A percentile compares a stretch with the other conserved stretches of the same genome.
Conservation (phyloP, 139 green algal species). For the Chlorella sorokiniana region DNA sequence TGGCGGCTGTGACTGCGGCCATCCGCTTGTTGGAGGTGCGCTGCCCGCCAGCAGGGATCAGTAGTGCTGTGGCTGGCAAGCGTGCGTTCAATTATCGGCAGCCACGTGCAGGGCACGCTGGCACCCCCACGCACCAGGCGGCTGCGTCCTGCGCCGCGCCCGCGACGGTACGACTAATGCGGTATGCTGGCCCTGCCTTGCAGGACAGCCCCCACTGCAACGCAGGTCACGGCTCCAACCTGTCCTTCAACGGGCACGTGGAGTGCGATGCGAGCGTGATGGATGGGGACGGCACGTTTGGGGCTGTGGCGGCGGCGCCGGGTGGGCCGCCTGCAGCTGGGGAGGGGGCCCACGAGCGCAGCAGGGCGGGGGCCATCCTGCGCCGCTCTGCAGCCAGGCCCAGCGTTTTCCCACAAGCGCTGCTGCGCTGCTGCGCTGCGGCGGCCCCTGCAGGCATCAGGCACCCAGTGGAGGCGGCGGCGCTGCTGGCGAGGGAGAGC, state of each 20-base stretch:
- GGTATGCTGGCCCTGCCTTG: background rate
- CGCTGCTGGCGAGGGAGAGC: conserved; percentile 55
- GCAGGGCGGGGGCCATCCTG: too few species aligned
- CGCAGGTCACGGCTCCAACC: conserved; percentile 77
- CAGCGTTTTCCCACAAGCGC: too few species aligned
- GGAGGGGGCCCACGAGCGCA: too few species aligned
- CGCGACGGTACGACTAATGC: background rate
- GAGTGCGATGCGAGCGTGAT: conserved; percentile 87
- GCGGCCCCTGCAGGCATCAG: conserved; percentile 55
- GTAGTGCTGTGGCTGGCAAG: background rate
- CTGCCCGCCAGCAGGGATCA: background rate
- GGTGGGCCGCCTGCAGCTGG: too few species aligned
- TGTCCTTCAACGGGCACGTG: conserved; percentile 71
- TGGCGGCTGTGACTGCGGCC: conserved; percentile 58
- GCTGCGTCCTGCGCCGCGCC: background rate
- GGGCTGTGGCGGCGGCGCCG: conserved; percentile 72
- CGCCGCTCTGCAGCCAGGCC: too few species aligned
- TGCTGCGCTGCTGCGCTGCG: background rate
- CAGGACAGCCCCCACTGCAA: conserved; percentile 78
- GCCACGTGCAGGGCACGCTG: too few species aligned
- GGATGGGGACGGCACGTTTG: conserved; percentile 62
- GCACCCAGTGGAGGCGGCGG: conserved; percentile 64
- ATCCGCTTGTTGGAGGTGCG: conserved; percentile 64
- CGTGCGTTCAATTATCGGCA: background rate
- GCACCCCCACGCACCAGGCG: background rate